Percentiles rank a stretch among this genome's conserved stretches.
Evolutionary conservation across 257 asterid genomes (phyloP).

Genomic region (Datura wrightii): DNA sequence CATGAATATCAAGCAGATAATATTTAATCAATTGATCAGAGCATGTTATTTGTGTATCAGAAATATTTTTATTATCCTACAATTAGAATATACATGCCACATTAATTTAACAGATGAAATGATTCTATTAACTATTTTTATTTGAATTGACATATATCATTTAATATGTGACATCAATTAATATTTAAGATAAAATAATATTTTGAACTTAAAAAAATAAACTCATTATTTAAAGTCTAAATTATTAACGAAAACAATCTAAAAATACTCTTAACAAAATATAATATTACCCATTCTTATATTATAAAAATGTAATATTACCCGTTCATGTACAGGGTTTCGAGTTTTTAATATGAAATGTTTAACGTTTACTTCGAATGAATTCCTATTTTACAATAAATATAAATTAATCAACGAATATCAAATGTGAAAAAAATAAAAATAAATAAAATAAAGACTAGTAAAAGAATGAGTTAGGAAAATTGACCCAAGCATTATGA

Average conservation of each 20-base stretch:
- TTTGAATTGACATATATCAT: background rate
- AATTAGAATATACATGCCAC: background rate
- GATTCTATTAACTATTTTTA: background rate
- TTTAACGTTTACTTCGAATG: no score
- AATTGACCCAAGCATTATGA: background rate
- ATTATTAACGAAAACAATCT: background rate
- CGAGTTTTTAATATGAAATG: no score
- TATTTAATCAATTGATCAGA: no score
- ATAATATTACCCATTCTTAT: background rate
- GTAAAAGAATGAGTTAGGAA: background rate
- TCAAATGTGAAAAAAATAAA: no score
- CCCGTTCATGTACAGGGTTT: no score
- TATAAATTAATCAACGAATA: no score
- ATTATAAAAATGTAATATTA: no score
- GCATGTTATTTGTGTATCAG: no score
- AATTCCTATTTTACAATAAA: no score
- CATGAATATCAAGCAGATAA: no score
- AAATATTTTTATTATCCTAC: no score
- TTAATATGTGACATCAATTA: background rate
- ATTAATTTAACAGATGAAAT: accelerated
- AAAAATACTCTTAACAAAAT: background rate
- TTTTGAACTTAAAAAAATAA: accelerated
- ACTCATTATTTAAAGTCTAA: background rate
- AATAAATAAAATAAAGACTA: background rate
- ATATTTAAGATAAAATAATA: background rate